Base-by-base conservation (phyloP, 352 stramenopile species). In the Halophytophthora polymorphica region DNA sequence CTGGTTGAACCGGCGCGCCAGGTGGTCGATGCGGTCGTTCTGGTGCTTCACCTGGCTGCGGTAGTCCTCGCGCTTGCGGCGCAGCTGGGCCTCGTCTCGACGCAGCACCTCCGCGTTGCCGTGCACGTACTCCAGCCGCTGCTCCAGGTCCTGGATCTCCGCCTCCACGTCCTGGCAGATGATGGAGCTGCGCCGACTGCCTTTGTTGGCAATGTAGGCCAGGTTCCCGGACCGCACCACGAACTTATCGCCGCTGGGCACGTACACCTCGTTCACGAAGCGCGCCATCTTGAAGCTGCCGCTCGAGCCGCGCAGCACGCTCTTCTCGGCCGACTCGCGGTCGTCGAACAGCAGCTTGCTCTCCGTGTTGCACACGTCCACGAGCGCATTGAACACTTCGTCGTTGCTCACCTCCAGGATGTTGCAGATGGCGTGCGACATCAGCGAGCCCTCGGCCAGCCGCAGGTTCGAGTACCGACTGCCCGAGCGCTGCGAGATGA, bases 121-220 rank as follows among this genome's bases (percentile, higher is more conserved):
- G 18, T 79, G 69, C 21, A 87, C 37, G 29, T 66, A 83, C 6
- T 87, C 39, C 0, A 86, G 42, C 23, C 70, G 71, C 15, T 82
- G 66, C 47, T 79, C 61, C 2, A 88, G 39, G 15, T 93, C 80
- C n/a, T 34, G 51, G 7, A 87, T 69, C 14, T 88, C 78, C 10
- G 60, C 74, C 42, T 88, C 73, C 8, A 87, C 65, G 53, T 93
- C 81, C 29, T 84, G 76, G 40, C 72, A 85, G 51, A 93, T 87
- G 46, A 91, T 83, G 11, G 74, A 76, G 25, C 80, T 88, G 13
- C 75, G 73, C 3, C 57, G 63, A 50, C 61, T 64, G 10, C 71
- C 69, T 46, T 90, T 90, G 54, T 91, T 85, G 3, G 77, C 74
- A 59, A 94, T 90, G 53, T 84, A 93, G 17, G 81, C 73, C 58